Evolutionary conservation across 805 yeast species (phyloP).

Genomic region (Pichia thaimueangensis): DNA sequence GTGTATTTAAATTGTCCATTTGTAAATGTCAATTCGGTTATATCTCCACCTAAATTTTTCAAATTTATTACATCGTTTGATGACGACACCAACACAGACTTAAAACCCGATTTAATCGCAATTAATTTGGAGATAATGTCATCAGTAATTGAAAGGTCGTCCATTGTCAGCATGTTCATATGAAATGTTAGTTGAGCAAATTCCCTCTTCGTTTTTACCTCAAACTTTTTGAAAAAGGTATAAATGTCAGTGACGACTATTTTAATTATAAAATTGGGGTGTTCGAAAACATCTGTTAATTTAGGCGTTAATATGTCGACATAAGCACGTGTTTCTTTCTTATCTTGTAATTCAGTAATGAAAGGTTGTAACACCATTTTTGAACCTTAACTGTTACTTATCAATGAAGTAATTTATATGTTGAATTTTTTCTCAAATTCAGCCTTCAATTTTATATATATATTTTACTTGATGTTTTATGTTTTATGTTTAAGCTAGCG

Average conservation of each 20-base stretch:
- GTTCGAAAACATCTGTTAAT: too few species aligned
- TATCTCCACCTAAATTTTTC: too few species aligned
- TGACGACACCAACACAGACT: too few species aligned
- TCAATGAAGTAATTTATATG: too few species aligned
- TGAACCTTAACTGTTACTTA: too few species aligned
- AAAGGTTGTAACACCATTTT: constrained; percentile 3
- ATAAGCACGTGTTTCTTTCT: not conserved
- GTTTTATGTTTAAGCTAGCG: too few species aligned
- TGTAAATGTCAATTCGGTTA: not conserved
- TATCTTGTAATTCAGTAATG: not conserved
- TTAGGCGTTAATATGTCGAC: not conserved
- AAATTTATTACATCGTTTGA: too few species aligned
- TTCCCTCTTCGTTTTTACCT: not conserved
- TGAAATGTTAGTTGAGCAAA: not conserved
- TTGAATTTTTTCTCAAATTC: too few species aligned
- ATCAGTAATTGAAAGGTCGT: not conserved
- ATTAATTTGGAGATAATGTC: not conserved
- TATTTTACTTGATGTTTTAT: too few species aligned
- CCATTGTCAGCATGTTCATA: not conserved
- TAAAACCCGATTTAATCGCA: not conserved
- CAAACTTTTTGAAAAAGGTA: not conserved
- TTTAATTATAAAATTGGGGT: too few species aligned
- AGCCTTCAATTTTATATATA: too few species aligned
- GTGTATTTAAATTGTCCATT: constrained; percentile 1
- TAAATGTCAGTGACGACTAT: constrained; percentile 1